phyloP scores from a whole-genome alignment of 1,284 basidiomycete species.

The Coniferiporia sulphurascens region DNA sequence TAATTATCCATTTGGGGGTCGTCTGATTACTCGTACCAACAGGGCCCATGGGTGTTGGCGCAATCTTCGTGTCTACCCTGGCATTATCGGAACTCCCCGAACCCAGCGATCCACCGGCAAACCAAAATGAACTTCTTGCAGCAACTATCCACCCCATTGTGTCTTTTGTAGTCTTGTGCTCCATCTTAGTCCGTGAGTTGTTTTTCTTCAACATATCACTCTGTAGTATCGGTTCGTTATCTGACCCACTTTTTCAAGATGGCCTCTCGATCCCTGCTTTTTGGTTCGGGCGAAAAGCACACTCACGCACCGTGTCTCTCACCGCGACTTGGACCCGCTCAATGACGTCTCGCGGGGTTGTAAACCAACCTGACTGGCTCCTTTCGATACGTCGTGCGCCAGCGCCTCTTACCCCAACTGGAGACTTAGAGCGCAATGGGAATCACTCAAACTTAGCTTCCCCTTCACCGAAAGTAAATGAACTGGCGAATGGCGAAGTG shows the following conservation, averaged over 20 bases:
- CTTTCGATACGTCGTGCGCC: background rate
- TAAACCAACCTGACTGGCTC: slow-evolving; percentile 2
- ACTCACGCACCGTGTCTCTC: slow-evolving; percentile 43
- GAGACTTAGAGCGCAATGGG: background rate
- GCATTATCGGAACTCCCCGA: slow-evolving; percentile 64
- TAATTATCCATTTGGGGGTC: background rate
- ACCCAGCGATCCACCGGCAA: slow-evolving; percentile 52
- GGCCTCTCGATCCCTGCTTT: slow-evolving; percentile 89
- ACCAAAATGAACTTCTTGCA: slow-evolving; percentile 66
- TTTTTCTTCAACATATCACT: background rate
- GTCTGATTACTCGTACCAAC: background rate
- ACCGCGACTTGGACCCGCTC: background rate
- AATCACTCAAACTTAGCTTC: background rate
- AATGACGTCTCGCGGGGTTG: background rate
- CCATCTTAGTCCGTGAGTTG: slow-evolving; percentile 42
- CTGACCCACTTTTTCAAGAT: slow-evolving; percentile 38
- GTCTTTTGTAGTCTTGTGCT: slow-evolving; percentile 78
- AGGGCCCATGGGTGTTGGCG: slow-evolving; percentile 65
- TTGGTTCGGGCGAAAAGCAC: slow-evolving; percentile 63
- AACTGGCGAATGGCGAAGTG: too few relatives aligned
- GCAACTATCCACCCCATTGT: slow-evolving; percentile 75
- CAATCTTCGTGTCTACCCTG: slow-evolving; percentile 81
- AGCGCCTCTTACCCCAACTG: background rate
- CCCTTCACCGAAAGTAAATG: background rate
- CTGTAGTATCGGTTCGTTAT: background rate